A percentile compares a stretch with the other conserved stretches of the same genome.
Evolutionary conservation across 2,329 filamentous ascomycete species (phyloP).

Genomic region (Cercospora janseana): DNA sequence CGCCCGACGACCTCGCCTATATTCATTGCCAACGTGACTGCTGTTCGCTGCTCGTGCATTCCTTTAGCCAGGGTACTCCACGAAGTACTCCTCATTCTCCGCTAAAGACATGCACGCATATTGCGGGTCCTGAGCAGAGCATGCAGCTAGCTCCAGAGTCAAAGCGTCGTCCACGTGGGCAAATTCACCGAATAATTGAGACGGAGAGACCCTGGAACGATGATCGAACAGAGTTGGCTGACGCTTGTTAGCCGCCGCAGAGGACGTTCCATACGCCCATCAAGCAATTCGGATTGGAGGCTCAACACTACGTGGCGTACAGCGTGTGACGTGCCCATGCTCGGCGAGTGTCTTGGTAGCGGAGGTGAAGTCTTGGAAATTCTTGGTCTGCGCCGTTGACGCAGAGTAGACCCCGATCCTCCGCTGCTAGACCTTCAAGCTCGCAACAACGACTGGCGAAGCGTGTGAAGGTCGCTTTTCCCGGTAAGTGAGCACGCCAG

Average conservation of each 20-base stretch:
- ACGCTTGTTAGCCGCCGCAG: not conserved
- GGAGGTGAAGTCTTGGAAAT: constrained; percentile 15
- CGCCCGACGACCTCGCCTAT: not conserved
- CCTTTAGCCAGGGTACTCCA: constrained; percentile 9
- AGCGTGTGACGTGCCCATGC: constrained; percentile 10
- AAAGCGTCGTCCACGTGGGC: not conserved
- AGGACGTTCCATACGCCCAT: constrained; percentile 1
- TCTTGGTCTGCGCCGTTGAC: constrained; percentile 1
- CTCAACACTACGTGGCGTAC: constrained; percentile 13
- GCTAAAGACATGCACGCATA: not conserved
- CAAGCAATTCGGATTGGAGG: constrained; percentile 9
- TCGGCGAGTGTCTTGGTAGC: constrained; percentile 18
- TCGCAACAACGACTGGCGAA: constrained; percentile 6
- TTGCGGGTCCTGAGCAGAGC: not conserved
- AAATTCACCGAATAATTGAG: not conserved
- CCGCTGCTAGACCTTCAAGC: not conserved
- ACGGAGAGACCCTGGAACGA: not conserved
- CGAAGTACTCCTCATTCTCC: constrained; percentile 7
- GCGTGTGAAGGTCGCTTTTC: too few relatives aligned
- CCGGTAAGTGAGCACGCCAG: too few relatives aligned
- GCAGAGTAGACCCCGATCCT: not conserved
- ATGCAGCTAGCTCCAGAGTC: not conserved
- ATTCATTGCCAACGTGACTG: not conserved
- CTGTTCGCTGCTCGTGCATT: constrained; percentile 9
- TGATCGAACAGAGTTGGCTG: constrained; percentile 10